phyloP scores from a whole-genome alignment of 78 protist species.

The Parvularia atlantis region DNA sequence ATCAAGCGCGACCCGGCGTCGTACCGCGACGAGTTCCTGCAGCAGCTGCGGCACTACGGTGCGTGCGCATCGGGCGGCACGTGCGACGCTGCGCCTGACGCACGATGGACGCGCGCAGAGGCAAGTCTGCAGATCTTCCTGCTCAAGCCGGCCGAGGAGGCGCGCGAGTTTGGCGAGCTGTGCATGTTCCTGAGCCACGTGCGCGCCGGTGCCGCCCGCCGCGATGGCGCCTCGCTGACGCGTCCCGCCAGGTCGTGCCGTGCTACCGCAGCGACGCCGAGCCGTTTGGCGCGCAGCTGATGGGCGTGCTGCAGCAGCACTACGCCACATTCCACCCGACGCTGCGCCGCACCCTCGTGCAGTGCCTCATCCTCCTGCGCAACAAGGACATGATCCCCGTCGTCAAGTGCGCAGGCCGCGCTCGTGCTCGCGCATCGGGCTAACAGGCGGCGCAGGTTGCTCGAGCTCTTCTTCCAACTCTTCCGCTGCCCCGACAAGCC shows the following conservation, averaged over 20 bases:
- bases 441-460: not conserved
- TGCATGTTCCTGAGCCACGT: constrained; percentile 51
- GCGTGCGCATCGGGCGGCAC: too few relatives aligned
- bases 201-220: not conserved
- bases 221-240: not conserved
- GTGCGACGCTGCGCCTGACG: not conserved
- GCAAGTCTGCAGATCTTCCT: constrained; percentile 29
- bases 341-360: constrained; percentile 39
- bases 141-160: constrained; percentile 46
- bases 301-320: constrained; percentile 45
- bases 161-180: constrained; percentile 36
- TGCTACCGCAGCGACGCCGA: constrained; percentile 44
- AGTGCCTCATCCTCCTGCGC: constrained; percentile 54
- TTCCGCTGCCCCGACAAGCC: constrained; percentile 66
- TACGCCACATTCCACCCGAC: constrained; percentile 29
- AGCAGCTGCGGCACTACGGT: constrained; percentile 61
- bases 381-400: constrained; percentile 23
- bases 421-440: not conserved
- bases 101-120: not conserved
- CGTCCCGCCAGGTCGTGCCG: constrained; percentile 27
- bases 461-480: constrained; percentile 72
- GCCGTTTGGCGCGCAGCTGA: constrained; percentile 33
- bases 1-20: constrained; percentile 64
- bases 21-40: constrained; percentile 71
- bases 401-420: not conserved